A percentile compares a stretch with the other conserved stretches of the same genome.
Conservation (phyloP, 805 yeast genomes). For the Kuraishia hungarica region DNA sequence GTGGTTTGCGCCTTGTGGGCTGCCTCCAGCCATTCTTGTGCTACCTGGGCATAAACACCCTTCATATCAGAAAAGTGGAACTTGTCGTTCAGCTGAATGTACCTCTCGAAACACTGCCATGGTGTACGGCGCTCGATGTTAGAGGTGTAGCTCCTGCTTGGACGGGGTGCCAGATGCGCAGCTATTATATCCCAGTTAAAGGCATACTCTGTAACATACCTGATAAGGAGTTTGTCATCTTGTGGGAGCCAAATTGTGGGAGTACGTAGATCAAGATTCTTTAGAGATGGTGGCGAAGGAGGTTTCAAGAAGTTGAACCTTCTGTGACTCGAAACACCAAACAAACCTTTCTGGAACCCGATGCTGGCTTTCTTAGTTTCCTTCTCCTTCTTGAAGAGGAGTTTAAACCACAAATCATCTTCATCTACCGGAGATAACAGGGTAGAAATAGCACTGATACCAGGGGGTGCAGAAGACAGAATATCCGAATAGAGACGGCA, state of each 20-base stretch:
- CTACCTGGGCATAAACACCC: slow-evolving; percentile 75
- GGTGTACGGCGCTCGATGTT: slow-evolving; percentile 94
- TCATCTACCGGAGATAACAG: slow-evolving; percentile 62
- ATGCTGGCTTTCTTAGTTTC: slow-evolving; percentile 30
- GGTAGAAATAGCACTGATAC: slow-evolving; percentile 34
- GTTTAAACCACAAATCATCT: slow-evolving; percentile 48
- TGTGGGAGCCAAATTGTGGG: slow-evolving; percentile 97
- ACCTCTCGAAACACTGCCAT: slow-evolving; percentile 98
- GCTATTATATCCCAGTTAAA: slow-evolving; percentile 93
- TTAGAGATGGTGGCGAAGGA: slow-evolving; percentile 83
- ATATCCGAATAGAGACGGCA: not conserved
- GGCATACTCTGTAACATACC: slow-evolving; percentile 75
- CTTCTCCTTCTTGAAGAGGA: slow-evolving; percentile 39
- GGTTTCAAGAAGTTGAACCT: slow-evolving; percentile 66
- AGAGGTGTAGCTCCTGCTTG: slow-evolving; percentile 67
- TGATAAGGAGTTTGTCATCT: slow-evolving; percentile 76
- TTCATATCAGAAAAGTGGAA: slow-evolving; percentile 82
- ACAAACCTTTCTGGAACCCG: slow-evolving; percentile 45
- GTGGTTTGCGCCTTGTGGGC: slow-evolving; percentile 85
- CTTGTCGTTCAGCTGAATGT: slow-evolving; percentile 83
- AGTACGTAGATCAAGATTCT: slow-evolving; percentile 71
- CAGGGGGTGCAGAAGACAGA: not conserved
- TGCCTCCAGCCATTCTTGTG: slow-evolving; percentile 88
- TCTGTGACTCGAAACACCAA: slow-evolving; percentile 40
- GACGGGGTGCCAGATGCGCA: slow-evolving; percentile 60